Base-by-base conservation (phyloP, 2,329 filamentous ascomycete species). In the Sporothrix inflata region DNA sequence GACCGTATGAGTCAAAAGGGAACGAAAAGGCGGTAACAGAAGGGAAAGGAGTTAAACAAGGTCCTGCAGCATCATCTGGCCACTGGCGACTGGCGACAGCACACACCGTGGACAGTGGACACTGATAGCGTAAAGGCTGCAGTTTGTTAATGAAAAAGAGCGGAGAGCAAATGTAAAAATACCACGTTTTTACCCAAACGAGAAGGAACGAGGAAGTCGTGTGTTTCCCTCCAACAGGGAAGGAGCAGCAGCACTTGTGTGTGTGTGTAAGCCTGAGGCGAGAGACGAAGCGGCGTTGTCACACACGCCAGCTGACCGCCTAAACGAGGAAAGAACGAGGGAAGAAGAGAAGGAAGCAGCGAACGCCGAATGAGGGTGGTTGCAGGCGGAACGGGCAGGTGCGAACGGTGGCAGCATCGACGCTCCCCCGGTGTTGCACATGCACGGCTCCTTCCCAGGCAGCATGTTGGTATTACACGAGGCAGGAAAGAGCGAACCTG, bases 381-480 rank as follows among this genome's bases (percentile, higher is more conserved):
- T 51, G 65, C 45, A 51, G 27, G 45, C 63, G 24, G 63, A 47
- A 21, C 63, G 38, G 60, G 60, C 42, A 66, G 63, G 63, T 34
- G 63, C 63, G 60, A 63, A 19, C 21, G 6, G 63, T 34, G 42
- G 42, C 42, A 49, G 63, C 42, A 66, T 65, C 40, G 21, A 30
- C 21, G 27, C 21, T 16, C 11, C 19, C 34, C 30, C 38, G 38
- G 61, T 1, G 63, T 66, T 49, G 42, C 63, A 49, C 42, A 21
- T 49, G 42, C 63, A 49, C 24, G 24, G 45, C 65, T 67, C 65
- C 27, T 67, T 67, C 65, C 65, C 45, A 47, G 61, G 24, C 61
- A 30, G 40, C 61, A 30, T 24, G 60, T 49, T 16, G 11, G 16
- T 66, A 34, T 34, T 47, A n/a, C 42, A 49, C 16, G 27, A 21